phyloP scores from a whole-genome alignment of 1,284 basidiomycete genomes.

The Mycena sp. region DNA sequence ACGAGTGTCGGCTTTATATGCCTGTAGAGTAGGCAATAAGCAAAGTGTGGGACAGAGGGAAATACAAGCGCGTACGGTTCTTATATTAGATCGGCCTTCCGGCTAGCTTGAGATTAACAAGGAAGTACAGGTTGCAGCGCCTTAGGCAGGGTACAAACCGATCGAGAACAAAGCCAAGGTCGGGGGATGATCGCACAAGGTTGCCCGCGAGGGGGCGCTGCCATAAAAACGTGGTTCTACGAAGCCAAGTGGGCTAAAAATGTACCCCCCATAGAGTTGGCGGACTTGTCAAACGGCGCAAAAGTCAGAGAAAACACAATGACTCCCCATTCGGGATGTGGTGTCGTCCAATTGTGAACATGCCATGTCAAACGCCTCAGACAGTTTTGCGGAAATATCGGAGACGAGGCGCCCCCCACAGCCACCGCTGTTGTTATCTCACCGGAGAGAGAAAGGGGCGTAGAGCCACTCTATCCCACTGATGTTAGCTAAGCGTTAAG shows the following conservation, averaged over 20 bases:
- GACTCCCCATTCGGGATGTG: no score
- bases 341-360: no score
- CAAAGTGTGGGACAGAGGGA: background rate
- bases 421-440: no score
- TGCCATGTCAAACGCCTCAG: no score
- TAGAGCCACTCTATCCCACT: no score
- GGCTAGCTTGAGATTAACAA: background rate
- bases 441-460: no score
- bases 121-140: constrained; percentile 1
- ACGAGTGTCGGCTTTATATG: constrained; percentile 5
- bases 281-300: background rate
- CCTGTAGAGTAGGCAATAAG: background rate
- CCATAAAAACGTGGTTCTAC: background rate
- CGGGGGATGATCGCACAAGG: background rate
- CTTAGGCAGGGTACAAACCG: constrained; percentile 1
- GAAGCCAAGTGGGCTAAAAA: background rate
- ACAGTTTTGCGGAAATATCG: no score
- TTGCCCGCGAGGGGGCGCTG: background rate
- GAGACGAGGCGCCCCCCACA: no score
- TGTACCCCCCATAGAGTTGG: background rate
- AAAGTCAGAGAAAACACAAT: no score
- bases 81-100: background rate
- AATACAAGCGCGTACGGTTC: background rate
- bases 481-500: no score
- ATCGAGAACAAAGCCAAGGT: constrained; percentile 7